Evolutionary conservation across 208 protist genomes (phyloP).

Genomic region (Acanthamoeba castellanii): DNA sequence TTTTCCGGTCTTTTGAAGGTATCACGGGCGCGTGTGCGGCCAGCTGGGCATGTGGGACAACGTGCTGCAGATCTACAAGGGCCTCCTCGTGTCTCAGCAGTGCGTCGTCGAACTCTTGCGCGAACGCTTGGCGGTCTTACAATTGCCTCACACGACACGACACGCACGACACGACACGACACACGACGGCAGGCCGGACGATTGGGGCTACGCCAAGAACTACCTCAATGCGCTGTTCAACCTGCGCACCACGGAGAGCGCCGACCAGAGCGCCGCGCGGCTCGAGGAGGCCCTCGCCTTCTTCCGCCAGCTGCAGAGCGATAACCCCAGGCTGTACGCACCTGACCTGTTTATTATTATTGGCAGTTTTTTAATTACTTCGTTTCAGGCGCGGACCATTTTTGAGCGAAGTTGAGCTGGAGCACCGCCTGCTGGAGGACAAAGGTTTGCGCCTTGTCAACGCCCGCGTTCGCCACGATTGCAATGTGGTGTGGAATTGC

Average conservation of each 20-base stretch:
- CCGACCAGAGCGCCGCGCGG: neutral
- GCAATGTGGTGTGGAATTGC: neutral
- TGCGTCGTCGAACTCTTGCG: neutral
- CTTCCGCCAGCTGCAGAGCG: neutral
- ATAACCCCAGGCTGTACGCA: conserved; percentile 30
- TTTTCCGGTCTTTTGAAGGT: neutral
- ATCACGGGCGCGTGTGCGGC: neutral
- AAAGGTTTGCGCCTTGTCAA: neutral
- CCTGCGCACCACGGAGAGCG: neutral
- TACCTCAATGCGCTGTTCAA: conserved; percentile 67
- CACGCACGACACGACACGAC: too few species aligned
- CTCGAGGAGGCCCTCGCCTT: conserved; percentile 16
- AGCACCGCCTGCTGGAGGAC: conserved; percentile 38
- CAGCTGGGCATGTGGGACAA: conserved; percentile 28
- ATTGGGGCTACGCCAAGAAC: conserved; percentile 57
- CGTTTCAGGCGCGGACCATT: conserved; percentile 24
- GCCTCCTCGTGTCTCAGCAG: conserved; percentile 17
- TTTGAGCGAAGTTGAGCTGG: conserved; percentile 56
- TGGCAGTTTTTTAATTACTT: too few species aligned
- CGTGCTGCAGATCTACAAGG: conserved; percentile 13
- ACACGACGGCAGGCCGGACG: conserved; percentile 8
- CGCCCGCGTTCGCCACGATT: neutral
- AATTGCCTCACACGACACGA: too few species aligned
- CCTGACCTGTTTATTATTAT: neutral
- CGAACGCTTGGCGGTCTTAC: neutral